These are phyloP conservation scores for Talaromyces sp. DNA, from an alignment of 2,329 filamentous ascomycete species.

Conservation along the genomic window DNA sequence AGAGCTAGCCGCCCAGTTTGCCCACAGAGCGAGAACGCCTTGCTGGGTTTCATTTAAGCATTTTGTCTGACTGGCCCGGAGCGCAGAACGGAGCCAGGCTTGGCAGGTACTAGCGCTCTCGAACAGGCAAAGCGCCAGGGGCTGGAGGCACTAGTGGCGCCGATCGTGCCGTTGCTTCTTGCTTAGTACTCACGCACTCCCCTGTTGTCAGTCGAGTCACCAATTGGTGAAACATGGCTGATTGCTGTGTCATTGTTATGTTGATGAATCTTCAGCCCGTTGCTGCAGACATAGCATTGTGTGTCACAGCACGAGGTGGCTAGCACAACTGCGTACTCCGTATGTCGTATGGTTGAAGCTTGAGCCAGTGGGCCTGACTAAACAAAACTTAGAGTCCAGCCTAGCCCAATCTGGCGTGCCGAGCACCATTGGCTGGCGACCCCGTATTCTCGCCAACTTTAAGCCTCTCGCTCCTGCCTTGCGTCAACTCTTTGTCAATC, in stretches of 20 bases:
- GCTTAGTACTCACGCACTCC: background rate
- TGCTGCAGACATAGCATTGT: background rate
- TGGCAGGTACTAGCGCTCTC: conserved; percentile 14
- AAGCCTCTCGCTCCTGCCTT: background rate
- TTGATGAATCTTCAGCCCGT: background rate
- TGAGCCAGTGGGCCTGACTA: background rate
- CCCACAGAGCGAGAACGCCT: background rate
- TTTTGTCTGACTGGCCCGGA: background rate
- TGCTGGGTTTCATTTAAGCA: conserved; percentile 2
- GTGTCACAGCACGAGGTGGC: background rate
- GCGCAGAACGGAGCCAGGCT: background rate
- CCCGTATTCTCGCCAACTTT: background rate
- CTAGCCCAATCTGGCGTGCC: background rate
- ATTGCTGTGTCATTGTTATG: background rate
- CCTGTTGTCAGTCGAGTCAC: too few relatives aligned
- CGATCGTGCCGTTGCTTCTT: conserved; percentile 7
- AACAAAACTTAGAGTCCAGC: background rate
- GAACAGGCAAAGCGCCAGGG: conserved; percentile 15
- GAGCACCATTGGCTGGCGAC: background rate
- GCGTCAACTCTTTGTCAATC: background rate
- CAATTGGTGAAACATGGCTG: background rate
- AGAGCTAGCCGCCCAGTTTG: background rate
- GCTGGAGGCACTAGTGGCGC: conserved; percentile 14
- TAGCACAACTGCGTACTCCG: too few relatives aligned
- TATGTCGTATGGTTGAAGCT: background rate